These are phyloP conservation scores for Gossypium bickii DNA, from an alignment of 345 rosid genomes.

Conservation along the genomic window DNA sequence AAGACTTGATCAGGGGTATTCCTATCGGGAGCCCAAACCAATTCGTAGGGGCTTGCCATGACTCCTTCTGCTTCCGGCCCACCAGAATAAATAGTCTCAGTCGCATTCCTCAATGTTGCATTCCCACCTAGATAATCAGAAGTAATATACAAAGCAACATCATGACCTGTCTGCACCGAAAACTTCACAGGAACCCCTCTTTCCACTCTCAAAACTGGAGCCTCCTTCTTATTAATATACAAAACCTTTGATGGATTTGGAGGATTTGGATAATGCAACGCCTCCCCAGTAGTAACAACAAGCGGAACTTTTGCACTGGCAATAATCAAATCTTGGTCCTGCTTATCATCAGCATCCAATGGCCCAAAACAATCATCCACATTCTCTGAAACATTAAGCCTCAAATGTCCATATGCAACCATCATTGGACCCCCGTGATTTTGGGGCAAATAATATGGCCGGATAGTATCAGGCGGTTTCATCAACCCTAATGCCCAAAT, in stretches of 20 bases:
- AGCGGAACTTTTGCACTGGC: constrained; percentile 56
- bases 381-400: constrained; percentile 41
- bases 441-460: constrained; percentile 84
- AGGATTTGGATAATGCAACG: constrained; percentile 57
- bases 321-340: constrained; percentile 61
- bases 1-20: constrained; percentile 88
- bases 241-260: constrained; percentile 63
- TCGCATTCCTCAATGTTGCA: constrained; percentile 19
- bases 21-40: constrained; percentile 85
- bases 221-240: constrained; percentile 67
- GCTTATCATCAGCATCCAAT: constrained; percentile 59
- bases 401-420: constrained; percentile 43
- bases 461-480: constrained; percentile 74
- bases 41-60: constrained; percentile 60
- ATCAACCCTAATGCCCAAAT: constrained; percentile 94
- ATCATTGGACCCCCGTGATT: constrained; percentile 65
- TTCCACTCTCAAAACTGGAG: constrained; percentile 67
- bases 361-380: constrained; percentile 61
- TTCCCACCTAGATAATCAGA: constrained; percentile 91
- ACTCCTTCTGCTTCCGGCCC: constrained; percentile 92
- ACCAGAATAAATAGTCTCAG: constrained; percentile 81
- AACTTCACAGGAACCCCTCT: constrained; percentile 70
- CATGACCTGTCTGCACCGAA: constrained; percentile 65
- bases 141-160: constrained; percentile 69
- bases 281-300: constrained; percentile 41